Conservation (phyloP, 768 basidiomycete species). For the Goffeauzyma gilvescens region DNA sequence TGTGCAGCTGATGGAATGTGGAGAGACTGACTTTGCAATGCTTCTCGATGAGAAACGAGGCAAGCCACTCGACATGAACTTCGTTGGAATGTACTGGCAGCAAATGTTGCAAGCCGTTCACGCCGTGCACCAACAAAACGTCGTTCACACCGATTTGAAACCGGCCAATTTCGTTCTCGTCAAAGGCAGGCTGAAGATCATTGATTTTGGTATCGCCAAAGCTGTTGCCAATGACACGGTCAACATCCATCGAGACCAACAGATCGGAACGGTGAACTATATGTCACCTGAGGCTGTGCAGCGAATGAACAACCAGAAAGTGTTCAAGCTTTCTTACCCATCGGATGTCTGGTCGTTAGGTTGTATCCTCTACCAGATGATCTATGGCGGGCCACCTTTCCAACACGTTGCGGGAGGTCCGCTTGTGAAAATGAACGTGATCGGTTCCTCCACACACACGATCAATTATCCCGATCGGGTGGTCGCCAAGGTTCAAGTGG, state of each 20-base stretch:
- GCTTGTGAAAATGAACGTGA: slow-evolving; percentile 77
- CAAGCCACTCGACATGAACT: slow-evolving; percentile 73
- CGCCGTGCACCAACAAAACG: slow-evolving; percentile 92
- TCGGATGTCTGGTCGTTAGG: slow-evolving; percentile 97
- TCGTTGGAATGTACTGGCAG: slow-evolving; percentile 90
- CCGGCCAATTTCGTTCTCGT: slow-evolving; percentile 97
- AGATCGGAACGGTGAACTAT: slow-evolving; percentile 94
- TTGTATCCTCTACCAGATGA: slow-evolving; percentile 96
- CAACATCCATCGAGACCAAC: slow-evolving; percentile 89
- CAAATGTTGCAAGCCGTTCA: slow-evolving; percentile 99
- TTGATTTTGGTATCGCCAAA: slow-evolving; percentile 99
- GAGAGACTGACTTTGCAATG: slow-evolving; percentile 76
- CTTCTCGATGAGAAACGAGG: slow-evolving; percentile 67
- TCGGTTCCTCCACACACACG: slow-evolving; percentile 53
- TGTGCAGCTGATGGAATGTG: slow-evolving; percentile 71
- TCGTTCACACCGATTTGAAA: slow-evolving; percentile 95
- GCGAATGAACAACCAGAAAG: slow-evolving; percentile 46
- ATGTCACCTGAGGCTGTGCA: slow-evolving; percentile 98
- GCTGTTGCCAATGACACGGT: slow-evolving; percentile 97
- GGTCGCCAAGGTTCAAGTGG: slow-evolving; percentile 12
- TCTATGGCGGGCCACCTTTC: slow-evolving; percentile 87
- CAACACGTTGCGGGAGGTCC: slow-evolving; percentile 47
- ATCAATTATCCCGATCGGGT: slow-evolving; percentile 46
- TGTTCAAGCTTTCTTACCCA: slow-evolving; percentile 77
- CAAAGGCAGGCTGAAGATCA: slow-evolving; percentile 81